A percentile compares a stretch with the other conserved stretches of the same genome.
Conservation (phyloP, 768 basidiomycete species). For the button mushroom (Agaricus bisporus) region DNA sequence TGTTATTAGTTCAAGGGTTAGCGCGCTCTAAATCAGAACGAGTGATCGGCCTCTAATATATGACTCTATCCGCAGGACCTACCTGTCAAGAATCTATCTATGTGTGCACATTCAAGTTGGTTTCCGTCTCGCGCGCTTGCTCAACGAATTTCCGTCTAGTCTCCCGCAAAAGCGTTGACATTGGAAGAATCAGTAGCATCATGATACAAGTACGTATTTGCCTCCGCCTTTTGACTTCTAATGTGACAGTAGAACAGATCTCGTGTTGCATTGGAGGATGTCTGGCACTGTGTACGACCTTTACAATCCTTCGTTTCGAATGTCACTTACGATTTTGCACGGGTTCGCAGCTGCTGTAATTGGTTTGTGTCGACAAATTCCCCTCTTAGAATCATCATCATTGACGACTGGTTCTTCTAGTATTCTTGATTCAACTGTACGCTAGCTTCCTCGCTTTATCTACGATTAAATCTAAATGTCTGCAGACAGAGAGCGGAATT, state of each 20-base stretch:
- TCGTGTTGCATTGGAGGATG: not conserved
- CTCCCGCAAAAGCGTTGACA: not conserved
- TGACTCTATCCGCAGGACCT: not conserved
- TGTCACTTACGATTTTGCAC: not conserved
- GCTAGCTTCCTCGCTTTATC: not conserved
- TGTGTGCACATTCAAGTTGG: not conserved
- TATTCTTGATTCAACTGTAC: conserved; percentile 6
- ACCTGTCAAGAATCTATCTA: conserved; percentile 8
- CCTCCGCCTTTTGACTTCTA: not conserved
- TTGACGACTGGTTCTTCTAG: not conserved
- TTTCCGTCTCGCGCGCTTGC: not conserved
- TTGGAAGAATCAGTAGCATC: not conserved
- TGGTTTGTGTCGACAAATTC: not conserved
- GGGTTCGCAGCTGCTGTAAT: conserved; percentile 1
- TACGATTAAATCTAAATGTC: too few species aligned
- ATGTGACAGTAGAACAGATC: not conserved
- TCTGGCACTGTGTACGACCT: not conserved
- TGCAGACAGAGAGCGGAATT: not conserved
- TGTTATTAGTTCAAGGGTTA: conserved; percentile 9
- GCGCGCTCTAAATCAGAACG: too few species aligned
- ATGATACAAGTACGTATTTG: not conserved
- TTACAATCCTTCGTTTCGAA: too few species aligned
- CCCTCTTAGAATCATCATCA: not conserved
- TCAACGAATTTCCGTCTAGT: not conserved
- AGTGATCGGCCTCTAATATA: too few species aligned